Conservation (phyloP, 176 grass and related monocot species). For the Calamus simplicifolius region DNA sequence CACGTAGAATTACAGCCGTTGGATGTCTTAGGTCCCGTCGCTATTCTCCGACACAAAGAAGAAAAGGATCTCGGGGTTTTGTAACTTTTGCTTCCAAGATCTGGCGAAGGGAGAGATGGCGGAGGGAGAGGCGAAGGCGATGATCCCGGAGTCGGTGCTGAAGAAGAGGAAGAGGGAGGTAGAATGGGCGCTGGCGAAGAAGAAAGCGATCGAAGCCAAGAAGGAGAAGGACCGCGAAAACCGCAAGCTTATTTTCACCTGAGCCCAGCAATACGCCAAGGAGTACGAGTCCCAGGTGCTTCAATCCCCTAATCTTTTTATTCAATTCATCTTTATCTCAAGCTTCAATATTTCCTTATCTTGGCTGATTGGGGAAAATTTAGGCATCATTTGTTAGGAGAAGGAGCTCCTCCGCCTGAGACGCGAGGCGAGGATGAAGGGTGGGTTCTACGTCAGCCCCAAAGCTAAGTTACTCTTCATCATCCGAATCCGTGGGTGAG, state of each 20-base stretch:
- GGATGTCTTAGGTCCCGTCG: too few relatives aligned
- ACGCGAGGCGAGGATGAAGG: slow-evolving; percentile 8
- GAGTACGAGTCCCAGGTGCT: not conserved
- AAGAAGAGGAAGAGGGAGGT: not conserved
- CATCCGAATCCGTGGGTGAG: slow-evolving; percentile 2
- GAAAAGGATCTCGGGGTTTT: too few relatives aligned
- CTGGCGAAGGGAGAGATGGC: too few relatives aligned
- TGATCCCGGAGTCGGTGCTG: not conserved
- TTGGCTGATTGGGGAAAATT: not conserved
- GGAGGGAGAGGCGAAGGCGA: not conserved
- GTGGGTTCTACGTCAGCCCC: slow-evolving; percentile 5
- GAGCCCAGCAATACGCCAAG: slow-evolving; percentile 7
- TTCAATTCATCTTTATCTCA: too few relatives aligned
- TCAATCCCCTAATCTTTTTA: too few relatives aligned
- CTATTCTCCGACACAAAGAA: too few relatives aligned
- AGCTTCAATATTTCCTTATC: not conserved
- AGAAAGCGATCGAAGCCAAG: not conserved
- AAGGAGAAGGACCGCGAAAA: not conserved
- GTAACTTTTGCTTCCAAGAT: too few relatives aligned
- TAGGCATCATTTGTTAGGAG: not conserved
- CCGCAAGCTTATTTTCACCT: not conserved
- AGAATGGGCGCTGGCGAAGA: not conserved
- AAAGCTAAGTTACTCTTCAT: slow-evolving; percentile 5
- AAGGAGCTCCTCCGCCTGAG: slow-evolving; percentile 10
- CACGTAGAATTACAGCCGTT: too few relatives aligned